Evolutionary conservation across 2,329 filamentous ascomycete genomes (phyloP).

Genomic region (Cadophora sp.): DNA sequence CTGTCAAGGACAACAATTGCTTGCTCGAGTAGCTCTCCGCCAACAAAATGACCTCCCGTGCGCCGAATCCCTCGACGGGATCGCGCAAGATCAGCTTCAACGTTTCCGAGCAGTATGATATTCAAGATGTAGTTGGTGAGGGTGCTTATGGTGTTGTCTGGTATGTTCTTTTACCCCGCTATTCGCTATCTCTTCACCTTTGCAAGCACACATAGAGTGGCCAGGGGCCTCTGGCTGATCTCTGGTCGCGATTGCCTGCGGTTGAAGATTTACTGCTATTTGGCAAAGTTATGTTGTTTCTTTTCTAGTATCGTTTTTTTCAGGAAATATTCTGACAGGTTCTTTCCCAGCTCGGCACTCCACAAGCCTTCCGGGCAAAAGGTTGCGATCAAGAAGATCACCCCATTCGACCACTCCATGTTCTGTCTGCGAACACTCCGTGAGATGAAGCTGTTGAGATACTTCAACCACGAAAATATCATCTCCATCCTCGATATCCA

Average conservation of each 20-base stretch:
- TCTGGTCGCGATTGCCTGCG: not conserved
- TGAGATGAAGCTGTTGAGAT: conserved; percentile 98
- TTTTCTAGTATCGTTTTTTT: not conserved
- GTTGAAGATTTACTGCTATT: not conserved
- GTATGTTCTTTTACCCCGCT: conserved; percentile 59
- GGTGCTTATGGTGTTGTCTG: conserved; percentile 98
- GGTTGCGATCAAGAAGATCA: conserved; percentile 99
- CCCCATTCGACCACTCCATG: conserved; percentile 98
- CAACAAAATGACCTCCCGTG: conserved; percentile 49
- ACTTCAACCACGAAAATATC: conserved; percentile 99
- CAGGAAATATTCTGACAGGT: conserved; percentile 14
- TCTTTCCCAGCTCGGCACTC: conserved; percentile 77
- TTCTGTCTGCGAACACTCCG: conserved; percentile 95
- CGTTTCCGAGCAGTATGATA: conserved; percentile 99
- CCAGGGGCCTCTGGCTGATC: not conserved
- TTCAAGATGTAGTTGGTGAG: conserved; percentile 98
- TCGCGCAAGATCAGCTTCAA: conserved; percentile 99
- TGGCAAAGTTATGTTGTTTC: not conserved
- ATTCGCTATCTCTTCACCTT: conserved; percentile 2
- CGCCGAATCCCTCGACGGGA: conserved; percentile 58
- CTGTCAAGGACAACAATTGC: conserved; percentile 1
- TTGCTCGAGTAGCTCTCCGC: conserved; percentile 4
- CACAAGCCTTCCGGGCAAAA: conserved; percentile 99
- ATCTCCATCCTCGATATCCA: conserved; percentile 99
- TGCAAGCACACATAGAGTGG: not conserved